Percentiles rank a stretch among this genome's conserved stretches.
These are phyloP conservation scores for Sanghuangporus weigelae DNA, from an alignment of 1,284 basidiomycete genomes.

Conservation along the genomic window DNA sequence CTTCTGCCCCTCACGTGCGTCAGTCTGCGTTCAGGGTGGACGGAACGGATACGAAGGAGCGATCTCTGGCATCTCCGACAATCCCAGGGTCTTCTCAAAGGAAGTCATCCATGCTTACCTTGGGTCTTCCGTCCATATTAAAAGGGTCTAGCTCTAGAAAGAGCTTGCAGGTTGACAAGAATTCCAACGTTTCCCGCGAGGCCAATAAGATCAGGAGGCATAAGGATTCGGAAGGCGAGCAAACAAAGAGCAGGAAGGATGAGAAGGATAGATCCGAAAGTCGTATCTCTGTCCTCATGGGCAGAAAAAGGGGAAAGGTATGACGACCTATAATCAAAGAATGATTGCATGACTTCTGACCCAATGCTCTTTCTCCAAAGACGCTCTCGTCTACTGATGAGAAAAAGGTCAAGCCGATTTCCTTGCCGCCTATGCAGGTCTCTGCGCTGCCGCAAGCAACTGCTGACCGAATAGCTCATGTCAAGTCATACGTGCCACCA, in stretches of 20 bases:
- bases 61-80: conserved; percentile 46
- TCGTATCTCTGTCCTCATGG: conserved; percentile 82
- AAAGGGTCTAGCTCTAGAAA: conserved; percentile 79
- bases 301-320: conserved; percentile 90
- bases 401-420: conserved; percentile 61
- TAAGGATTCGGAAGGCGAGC: conserved; percentile 45
- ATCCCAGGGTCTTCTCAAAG: conserved; percentile 57
- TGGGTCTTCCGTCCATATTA: conserved; percentile 76
- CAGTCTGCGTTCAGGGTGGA: conserved; percentile 34
- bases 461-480: conserved; percentile 71
- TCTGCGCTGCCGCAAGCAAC: conserved; percentile 74
- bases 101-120: conserved; percentile 70
- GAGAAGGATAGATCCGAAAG: conserved; percentile 81
- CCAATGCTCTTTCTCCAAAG: conserved; percentile 33
- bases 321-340: conserved; percentile 21
- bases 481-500: conserved; percentile 53
- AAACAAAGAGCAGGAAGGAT: conserved; percentile 57
- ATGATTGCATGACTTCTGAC: neutral
- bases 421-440: conserved; percentile 85
- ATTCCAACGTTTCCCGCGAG: conserved; percentile 35
- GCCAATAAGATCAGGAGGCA: conserved; percentile 41
- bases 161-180: conserved; percentile 71
- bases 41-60: conserved; percentile 32
- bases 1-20: conserved; percentile 34
- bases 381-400: conserved; percentile 82